Percentiles rank a stretch among this genome's conserved stretches.
Evolutionary conservation across 306 rosid species (phyloP).

Genomic region (Oxytropis ochrocephala): DNA sequence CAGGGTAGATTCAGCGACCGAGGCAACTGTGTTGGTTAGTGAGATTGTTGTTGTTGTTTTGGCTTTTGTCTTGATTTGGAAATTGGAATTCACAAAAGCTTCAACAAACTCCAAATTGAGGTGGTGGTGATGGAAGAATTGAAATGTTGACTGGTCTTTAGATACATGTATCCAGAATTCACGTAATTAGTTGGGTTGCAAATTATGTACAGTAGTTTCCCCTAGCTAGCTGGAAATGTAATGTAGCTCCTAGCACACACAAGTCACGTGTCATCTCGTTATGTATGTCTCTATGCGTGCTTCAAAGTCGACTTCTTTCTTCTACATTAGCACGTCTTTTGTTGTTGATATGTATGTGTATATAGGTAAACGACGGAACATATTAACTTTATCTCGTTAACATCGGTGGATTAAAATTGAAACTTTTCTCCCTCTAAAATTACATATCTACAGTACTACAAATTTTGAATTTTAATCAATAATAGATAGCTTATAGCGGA

Average conservation of each 20-base stretch:
- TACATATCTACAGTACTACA: too few species aligned
- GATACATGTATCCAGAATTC: slow-evolving; percentile 2
- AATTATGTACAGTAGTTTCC: background rate
- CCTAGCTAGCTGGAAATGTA: too few species aligned
- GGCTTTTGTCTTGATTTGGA: slow-evolving; percentile 25
- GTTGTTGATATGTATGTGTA: background rate
- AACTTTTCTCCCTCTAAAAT: background rate
- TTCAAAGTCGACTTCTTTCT: background rate
- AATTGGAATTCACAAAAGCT: slow-evolving; percentile 12
- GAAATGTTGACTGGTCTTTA: slow-evolving; percentile 28
- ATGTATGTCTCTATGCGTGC: slow-evolving; percentile 17
- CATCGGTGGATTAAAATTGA: background rate
- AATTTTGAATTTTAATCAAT: too few species aligned
- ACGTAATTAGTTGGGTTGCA: background rate
- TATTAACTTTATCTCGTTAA: background rate
- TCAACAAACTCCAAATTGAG: background rate
- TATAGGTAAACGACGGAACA: slow-evolving; percentile 21
- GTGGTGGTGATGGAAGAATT: background rate
- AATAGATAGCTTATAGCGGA: too few species aligned
- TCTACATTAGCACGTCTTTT: slow-evolving; percentile 15
- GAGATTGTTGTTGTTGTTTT: slow-evolving; percentile 21
- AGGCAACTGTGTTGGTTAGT: too few species aligned
- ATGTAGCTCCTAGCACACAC: slow-evolving; percentile 1
- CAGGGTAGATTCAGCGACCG: too few species aligned
- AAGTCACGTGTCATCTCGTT: slow-evolving; percentile 27